Evolutionary conservation across 1,284 basidiomycete genomes (phyloP).

Genomic region (Cutaneotrichosporon sp.): DNA sequence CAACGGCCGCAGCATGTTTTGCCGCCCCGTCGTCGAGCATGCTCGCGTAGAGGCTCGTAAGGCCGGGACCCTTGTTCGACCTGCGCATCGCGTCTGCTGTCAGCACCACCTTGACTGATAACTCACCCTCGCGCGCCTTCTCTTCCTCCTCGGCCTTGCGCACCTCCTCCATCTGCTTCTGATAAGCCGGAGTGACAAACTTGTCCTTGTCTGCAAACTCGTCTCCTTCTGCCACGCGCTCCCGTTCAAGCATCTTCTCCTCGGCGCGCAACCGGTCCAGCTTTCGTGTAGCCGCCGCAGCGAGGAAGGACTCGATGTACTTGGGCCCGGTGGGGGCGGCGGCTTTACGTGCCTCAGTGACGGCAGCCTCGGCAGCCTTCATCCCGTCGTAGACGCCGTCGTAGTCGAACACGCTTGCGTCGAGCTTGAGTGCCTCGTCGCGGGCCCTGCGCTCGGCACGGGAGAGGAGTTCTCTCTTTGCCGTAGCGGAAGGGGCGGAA

Average conservation of each 20-base stretch:
- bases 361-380: conserved; percentile 74
- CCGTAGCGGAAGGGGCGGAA: conserved; percentile 1
- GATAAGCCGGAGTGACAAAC: conserved; percentile 97
- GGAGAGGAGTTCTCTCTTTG: conserved; percentile 17
- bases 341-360: conserved; percentile 69
- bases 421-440: conserved; percentile 74
- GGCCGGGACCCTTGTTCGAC: conserved; percentile 63
- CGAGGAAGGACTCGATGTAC: conserved; percentile 80
- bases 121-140: conserved; percentile 74
- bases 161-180: conserved; percentile 92
- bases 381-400: conserved; percentile 96
- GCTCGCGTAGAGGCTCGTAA: conserved; percentile 82
- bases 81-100: conserved; percentile 61
- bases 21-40: conserved; percentile 77
- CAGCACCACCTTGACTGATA: neutral
- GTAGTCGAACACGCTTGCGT: conserved; percentile 87
- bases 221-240: conserved; percentile 89
- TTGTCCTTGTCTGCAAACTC: conserved; percentile 92
- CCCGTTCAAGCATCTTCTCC: conserved; percentile 94
- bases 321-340: conserved; percentile 86
- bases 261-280: conserved; percentile 92
- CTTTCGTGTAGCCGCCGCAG: conserved; percentile 80
- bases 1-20: conserved; percentile 77
- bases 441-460: conserved; percentile 44
- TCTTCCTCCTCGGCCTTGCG: conserved; percentile 88